Evolutionary conservation across 805 yeast species (phyloP).

Genomic region (Teunomyces tritomae): DNA sequence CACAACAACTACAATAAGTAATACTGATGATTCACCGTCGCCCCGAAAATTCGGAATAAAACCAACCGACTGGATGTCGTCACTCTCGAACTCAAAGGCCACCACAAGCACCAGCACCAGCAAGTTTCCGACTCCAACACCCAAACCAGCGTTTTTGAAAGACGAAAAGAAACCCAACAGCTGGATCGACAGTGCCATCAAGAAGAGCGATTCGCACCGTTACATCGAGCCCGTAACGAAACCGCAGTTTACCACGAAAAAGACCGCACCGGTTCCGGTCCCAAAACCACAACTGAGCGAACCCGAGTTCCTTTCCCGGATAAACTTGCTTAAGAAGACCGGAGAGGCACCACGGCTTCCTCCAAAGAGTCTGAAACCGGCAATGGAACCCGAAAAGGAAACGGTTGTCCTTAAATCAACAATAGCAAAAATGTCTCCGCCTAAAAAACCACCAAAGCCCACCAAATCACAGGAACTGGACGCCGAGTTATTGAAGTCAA

Average conservation of each 20-base stretch:
- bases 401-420: slow-evolving; percentile 15
- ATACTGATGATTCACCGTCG: background rate
- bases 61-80: slow-evolving; percentile 13
- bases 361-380: slow-evolving; percentile 18
- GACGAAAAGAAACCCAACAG: slow-evolving; percentile 9
- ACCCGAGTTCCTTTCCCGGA: slow-evolving; percentile 12
- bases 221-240: slow-evolving; percentile 11
- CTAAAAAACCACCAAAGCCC: slow-evolving; percentile 10
- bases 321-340: slow-evolving; percentile 9
- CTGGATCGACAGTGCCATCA: slow-evolving; percentile 15
- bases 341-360: background rate
- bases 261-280: slow-evolving; percentile 8
- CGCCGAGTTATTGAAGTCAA: slow-evolving; percentile 13
- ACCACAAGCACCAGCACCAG: background rate
- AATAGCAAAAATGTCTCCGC: slow-evolving; percentile 12
- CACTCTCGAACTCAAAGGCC: slow-evolving; percentile 11
- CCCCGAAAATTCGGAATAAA: background rate
- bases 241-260: slow-evolving; percentile 10
- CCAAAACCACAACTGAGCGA: slow-evolving; percentile 6
- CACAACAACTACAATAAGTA: slow-evolving; percentile 2
- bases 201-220: slow-evolving; percentile 13
- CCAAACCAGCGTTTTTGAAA: background rate
- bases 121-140: slow-evolving; percentile 2
- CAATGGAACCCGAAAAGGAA: slow-evolving; percentile 11
- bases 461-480: slow-evolving; percentile 13